Evolutionary conservation across 805 yeast genomes (phyloP).

Genomic region (Cyberlindnera mycetangii): DNA sequence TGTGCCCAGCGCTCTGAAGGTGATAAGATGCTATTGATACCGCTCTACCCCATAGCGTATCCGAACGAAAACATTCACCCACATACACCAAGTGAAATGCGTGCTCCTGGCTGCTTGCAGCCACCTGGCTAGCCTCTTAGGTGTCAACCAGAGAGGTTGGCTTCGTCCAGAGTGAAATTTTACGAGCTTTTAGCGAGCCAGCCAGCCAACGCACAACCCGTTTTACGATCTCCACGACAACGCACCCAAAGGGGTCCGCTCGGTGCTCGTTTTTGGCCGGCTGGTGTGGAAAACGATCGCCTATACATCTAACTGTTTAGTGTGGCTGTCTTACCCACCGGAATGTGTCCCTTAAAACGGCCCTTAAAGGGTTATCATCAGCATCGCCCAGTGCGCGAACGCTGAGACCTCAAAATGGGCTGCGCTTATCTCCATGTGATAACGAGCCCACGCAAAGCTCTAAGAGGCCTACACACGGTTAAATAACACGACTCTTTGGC

Average conservation of each 20-base stretch:
- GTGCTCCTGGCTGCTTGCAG: not conserved
- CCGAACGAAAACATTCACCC: slow-evolving; percentile 16
- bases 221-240: slow-evolving; percentile 13
- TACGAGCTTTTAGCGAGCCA: slow-evolving; percentile 10
- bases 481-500: no score
- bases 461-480: no score
- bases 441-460: no score
- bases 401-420: no score
- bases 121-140: not conserved
- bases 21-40: slow-evolving; percentile 15
- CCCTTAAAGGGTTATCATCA: no score
- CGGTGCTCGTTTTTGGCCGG: slow-evolving; percentile 1
- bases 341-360: no score
- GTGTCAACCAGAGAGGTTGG: not conserved
- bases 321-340: no score
- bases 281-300: no score
- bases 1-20: slow-evolving; percentile 1
- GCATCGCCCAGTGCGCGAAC: no score
- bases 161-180: not conserved
- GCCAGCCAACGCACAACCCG: not conserved
- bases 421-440: no score
- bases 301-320: no score
- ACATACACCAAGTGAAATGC: slow-evolving; percentile 2
- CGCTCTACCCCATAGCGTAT: slow-evolving; percentile 5
- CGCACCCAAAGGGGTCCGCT: not conserved